Evolutionary conservation across 768 basidiomycete genomes (phyloP), one percentile per base, ranked within the genome.

Genomic region (Piloderma croceum): DNA sequence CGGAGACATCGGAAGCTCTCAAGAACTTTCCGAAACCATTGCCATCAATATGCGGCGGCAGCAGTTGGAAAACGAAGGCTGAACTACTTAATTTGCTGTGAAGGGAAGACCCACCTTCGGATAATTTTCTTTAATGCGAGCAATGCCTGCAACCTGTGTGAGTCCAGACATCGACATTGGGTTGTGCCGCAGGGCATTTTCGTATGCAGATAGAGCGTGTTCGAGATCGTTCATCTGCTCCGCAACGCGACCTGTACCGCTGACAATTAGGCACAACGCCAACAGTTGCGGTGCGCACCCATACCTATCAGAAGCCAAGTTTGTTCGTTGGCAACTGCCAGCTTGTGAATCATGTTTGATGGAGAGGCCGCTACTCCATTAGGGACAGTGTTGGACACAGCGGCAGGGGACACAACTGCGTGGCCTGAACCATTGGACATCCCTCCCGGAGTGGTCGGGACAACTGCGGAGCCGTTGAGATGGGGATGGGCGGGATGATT

Each of bases 91-190:
- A n/a, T n/a, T n/a, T n/a, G n/a, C n/a, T 36, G 41, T 40, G 15
- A 45, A 31, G 34, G 19, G 52, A 53, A 57, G 54, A 54, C 74
- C 60, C 57, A 90, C 90, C 80, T 90, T 93, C 65, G 87, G 82
- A 65, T 93, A 96, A 63, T 98, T 90, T 66, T 99, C 94, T 61
- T 88, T 90, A 73, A 91, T 90, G 70, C 94, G 83, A 63, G 90
- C 91, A 62, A 97, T 94, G 48, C 89, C 86, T 57, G 93, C 94
- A 31, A 94, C 89, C 60, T 92, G 89, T 27, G 88, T 91, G 49
- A 98, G 79, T 31, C 90, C 92, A 55, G 83, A 73, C 49, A 94
- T 73, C 55, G 89, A 93, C 63, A 80, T 77, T 54, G 92, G 85
- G 57, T 97, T 98, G 70, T 97, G 92, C 64, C 91, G 82, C 49